Percentiles rank a stretch among this genome's conserved stretches.
phyloP scores from a whole-genome alignment of 495 filamentous ascomycete genomes.

The Xylaria sp. region DNA sequence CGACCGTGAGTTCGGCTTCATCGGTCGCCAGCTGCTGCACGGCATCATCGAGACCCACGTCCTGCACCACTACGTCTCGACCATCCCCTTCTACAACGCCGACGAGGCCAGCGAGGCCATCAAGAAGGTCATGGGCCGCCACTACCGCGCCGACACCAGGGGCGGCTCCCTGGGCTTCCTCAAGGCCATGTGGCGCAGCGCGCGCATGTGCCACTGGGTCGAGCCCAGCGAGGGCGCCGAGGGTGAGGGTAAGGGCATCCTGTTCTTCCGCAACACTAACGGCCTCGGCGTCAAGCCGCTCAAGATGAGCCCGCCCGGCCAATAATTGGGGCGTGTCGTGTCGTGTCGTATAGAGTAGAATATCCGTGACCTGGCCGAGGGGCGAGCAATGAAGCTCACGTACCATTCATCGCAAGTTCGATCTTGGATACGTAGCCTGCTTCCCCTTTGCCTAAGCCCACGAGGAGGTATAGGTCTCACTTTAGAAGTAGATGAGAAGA shows the following conservation, averaged over 20 bases:
- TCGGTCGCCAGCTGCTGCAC: constrained; percentile 84
- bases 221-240: constrained; percentile 69
- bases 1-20: constrained; percentile 88
- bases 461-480: neutral
- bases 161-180: constrained; percentile 71
- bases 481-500: no score
- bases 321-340: constrained; percentile 12
- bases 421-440: neutral
- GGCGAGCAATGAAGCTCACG: neutral
- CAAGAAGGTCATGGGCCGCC: constrained; percentile 79
- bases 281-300: constrained; percentile 69
- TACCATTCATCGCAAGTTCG: neutral
- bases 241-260: constrained; percentile 67
- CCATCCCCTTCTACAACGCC: constrained; percentile 90
- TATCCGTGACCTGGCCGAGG: neutral
- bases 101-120: constrained; percentile 88
- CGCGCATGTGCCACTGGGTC: constrained; percentile 80
- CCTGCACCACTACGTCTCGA: constrained; percentile 84
- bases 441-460: neutral
- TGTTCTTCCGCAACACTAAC: constrained; percentile 82
- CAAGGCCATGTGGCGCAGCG: constrained; percentile 66
- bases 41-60: constrained; percentile 94
- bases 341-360: neutral
- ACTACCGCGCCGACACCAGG: constrained; percentile 74
- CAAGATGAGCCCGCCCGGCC: constrained; percentile 47